Percentiles rank a stretch among this genome's conserved stretches.
phyloP scores from a whole-genome alignment of 768 basidiomycete genomes.

The Agrocybe pediades region DNA sequence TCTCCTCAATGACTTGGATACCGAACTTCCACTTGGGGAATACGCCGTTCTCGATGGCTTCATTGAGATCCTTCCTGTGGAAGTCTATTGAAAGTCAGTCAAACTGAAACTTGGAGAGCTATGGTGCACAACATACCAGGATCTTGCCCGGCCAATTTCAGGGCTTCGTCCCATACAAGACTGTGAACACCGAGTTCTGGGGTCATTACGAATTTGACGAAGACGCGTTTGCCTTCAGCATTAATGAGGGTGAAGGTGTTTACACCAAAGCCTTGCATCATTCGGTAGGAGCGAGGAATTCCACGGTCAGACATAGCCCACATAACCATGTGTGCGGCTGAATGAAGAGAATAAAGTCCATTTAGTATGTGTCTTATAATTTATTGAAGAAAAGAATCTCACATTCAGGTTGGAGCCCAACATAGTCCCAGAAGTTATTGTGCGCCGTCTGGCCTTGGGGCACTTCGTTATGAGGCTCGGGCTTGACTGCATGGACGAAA shows the following conservation, averaged over 20 bases:
- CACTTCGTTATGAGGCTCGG: constrained; percentile 83
- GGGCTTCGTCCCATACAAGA: constrained; percentile 87
- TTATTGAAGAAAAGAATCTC: constrained; percentile 16
- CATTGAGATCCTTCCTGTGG: constrained; percentile 83
- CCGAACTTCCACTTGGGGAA: constrained; percentile 81
- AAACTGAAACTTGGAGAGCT: background rate
- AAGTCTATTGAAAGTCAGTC: constrained; percentile 53
- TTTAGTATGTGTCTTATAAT: background rate
- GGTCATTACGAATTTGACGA: constrained; percentile 89
- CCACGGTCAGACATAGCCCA: constrained; percentile 87
- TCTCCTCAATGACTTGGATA: constrained; percentile 71
- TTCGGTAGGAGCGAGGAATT: constrained; percentile 82
- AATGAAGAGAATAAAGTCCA: constrained; percentile 7
- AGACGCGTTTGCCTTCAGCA: constrained; percentile 62
- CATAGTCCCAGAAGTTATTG: constrained; percentile 90
- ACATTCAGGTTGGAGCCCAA: constrained; percentile 69
- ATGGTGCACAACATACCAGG: constrained; percentile 48
- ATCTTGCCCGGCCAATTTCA: constrained; percentile 83
- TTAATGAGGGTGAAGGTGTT: constrained; percentile 84
- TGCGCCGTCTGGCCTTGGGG: constrained; percentile 71
- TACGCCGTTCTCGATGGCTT: constrained; percentile 74
- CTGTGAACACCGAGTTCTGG: constrained; percentile 84
- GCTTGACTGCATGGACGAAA: constrained; percentile 81
- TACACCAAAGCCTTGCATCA: constrained; percentile 90
- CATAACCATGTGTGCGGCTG: constrained; percentile 74